Evolutionary conservation across 1,284 basidiomycete genomes (phyloP).

Genomic region (Coniophora puteana): DNA sequence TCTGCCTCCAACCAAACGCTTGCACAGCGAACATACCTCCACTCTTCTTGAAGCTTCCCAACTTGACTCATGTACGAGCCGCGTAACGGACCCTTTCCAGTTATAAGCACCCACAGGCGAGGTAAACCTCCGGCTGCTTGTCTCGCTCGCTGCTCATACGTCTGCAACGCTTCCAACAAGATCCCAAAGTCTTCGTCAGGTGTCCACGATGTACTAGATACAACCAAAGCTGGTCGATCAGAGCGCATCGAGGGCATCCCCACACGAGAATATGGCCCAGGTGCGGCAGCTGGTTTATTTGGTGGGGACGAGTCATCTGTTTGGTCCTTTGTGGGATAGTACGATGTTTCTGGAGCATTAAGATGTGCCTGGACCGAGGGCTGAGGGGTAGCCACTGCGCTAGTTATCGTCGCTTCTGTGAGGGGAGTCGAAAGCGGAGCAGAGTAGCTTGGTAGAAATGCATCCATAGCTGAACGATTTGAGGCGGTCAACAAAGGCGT

Average conservation of each 20-base stretch:
- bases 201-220: constrained; percentile 97
- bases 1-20: constrained; percentile 86
- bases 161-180: constrained; percentile 67
- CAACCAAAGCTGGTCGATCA: constrained; percentile 82
- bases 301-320: background rate
- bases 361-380: background rate
- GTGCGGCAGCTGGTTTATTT: too few relatives aligned
- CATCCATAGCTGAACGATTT: constrained; percentile 24
- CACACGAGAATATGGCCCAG: constrained; percentile 32
- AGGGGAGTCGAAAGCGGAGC: constrained; percentile 64
- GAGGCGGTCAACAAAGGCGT: constrained; percentile 30
- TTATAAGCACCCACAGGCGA: constrained; percentile 80
- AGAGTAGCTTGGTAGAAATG: constrained; percentile 38
- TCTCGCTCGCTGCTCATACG: constrained; percentile 65
- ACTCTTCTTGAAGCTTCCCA: constrained; percentile 54
- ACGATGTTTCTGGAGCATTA: too few relatives aligned
- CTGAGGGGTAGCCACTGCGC: constrained; percentile 9
- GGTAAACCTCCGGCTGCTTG: constrained; percentile 47
- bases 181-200: constrained; percentile 94
- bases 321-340: background rate
- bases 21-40: constrained; percentile 81
- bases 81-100: constrained; percentile 87
- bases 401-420: constrained; percentile 34
- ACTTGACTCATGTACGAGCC: constrained; percentile 70
- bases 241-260: constrained; percentile 44